Evolutionary conservation across 805 yeast genomes (phyloP), one percentile per base, ranked within the genome.

Genomic region (Saturnispora silvae): DNA sequence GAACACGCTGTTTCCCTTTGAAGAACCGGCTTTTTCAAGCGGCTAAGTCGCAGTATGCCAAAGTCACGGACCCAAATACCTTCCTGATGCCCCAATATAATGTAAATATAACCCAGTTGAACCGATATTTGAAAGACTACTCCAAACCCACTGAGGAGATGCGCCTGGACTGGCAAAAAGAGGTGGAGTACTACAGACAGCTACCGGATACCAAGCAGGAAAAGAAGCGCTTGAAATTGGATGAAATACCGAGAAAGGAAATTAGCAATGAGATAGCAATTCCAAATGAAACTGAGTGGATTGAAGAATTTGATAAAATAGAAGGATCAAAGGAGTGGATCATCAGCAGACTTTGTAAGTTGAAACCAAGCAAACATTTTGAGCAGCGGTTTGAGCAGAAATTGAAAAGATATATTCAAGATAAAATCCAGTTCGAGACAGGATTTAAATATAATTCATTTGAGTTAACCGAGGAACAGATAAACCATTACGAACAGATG

Each of bases 71-170:
- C 8, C 8, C 29, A 10, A 23, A 29, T 15, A 4, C 22, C 9
- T 28, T 35, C 19, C 16, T 30, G 5, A 30, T 11, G 24, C 31
- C 38, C 7, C 38, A 35, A 19, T 35, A 35, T 25, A 35, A 35
- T 10, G n/a, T 35, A 9, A 18, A 32, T 15, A 20, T 15, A 9
- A 14, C 3, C 6, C 30, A 36, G 16, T 14, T 36, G 14, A 34
- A 30, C n/a, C 20, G 39, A 36, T 36, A 30, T 31, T 25, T 36
- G 14, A 36, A 27, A 18, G 20, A 36, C 18, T 36, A 36, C 20
- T 14, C 20, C 5, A 23, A 30, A 8, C 39, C 39, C 16, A 31
- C 39, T 16, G 15, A 20, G 5, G 20, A n/a, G 14, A 28, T 28
- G 14, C 25, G 19, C 16, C 19, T 14, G 6, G 25, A 15, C 15